These are phyloP conservation scores for Posidonia oceanica DNA, from an alignment of 116 monocot species.

Conservation along the genomic window DNA sequence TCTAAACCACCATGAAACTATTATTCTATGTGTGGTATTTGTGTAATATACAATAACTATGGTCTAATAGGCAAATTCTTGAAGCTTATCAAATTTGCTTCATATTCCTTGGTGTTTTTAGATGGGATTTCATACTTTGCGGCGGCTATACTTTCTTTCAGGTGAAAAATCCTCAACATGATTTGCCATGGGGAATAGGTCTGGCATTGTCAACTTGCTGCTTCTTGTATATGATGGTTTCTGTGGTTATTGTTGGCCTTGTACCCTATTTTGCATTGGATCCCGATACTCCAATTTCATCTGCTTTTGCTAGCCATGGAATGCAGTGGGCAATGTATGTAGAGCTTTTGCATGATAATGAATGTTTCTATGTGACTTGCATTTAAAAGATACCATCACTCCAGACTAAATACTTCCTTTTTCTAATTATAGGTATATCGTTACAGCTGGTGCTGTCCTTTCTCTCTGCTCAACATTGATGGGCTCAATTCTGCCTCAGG, in stretches of 20 bases:
- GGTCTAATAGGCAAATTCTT: too few species aligned
- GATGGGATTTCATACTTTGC: not conserved
- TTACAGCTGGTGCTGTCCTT: slow-evolving; percentile 81
- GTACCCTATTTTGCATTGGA: slow-evolving; percentile 97
- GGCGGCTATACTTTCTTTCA: slow-evolving; percentile 7
- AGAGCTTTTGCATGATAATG: slow-evolving; percentile 1
- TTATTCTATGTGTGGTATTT: too few species aligned
- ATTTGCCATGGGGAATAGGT: slow-evolving; percentile 90
- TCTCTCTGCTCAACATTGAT: slow-evolving; percentile 92
- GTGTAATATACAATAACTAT: too few species aligned
- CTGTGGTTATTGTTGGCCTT: slow-evolving; percentile 77
- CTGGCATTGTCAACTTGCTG: slow-evolving; percentile 72
- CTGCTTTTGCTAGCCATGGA: slow-evolving; percentile 81
- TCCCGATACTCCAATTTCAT: slow-evolving; percentile 97
- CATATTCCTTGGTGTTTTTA: not conserved
- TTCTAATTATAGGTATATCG: slow-evolving; percentile 51
- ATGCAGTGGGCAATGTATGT: slow-evolving; percentile 92
- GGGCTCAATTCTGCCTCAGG: slow-evolving; percentile 98
- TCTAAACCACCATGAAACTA: too few species aligned
- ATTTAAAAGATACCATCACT: not conserved
- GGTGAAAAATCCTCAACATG: slow-evolving; percentile 93
- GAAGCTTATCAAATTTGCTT: too few species aligned
- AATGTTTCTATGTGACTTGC: not conserved
- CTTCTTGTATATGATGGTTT: slow-evolving; percentile 89
- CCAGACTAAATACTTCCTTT: not conserved